Evolutionary conservation across 1,284 basidiomycete species (phyloP).

Genomic region (Ustilago trichophora): DNA sequence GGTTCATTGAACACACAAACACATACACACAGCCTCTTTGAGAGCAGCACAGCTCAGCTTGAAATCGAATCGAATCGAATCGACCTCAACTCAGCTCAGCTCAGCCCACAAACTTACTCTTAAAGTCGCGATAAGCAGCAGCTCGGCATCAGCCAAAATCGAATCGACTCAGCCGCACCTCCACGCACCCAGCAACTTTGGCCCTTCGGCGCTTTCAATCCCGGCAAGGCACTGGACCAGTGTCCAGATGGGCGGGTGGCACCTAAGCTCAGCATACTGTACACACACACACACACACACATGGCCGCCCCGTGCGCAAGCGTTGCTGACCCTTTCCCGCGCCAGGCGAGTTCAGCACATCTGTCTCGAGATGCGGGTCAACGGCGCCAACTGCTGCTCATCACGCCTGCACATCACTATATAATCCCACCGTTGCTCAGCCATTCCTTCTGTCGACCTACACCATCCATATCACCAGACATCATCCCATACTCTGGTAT

Average conservation of each 20-base stretch:
- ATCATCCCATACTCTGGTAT: conserved; percentile 2
- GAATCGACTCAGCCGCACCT: conserved; percentile 14
- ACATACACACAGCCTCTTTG: background rate
- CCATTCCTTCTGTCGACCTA: background rate
- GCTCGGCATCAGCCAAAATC: too few species aligned
- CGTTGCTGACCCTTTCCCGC: background rate
- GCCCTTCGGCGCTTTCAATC: background rate
- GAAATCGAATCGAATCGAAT: too few species aligned
- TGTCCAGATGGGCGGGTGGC: conserved; percentile 12
- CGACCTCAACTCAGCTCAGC: background rate
- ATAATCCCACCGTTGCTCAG: conserved; percentile 25
- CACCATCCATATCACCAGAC: conserved; percentile 15
- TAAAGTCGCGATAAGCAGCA: conserved; percentile 9
- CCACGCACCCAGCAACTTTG: conserved; percentile 1
- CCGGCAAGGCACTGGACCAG: conserved; percentile 11
- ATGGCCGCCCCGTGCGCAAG: conserved; percentile 17
- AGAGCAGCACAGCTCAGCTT: conserved; percentile 3
- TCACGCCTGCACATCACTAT: conserved; percentile 10
- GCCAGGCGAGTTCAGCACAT: too few species aligned
- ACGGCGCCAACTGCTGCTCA: background rate
- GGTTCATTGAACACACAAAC: too few species aligned
- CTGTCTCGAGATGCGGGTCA: conserved; percentile 14
- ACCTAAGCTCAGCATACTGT: conserved; percentile 12
- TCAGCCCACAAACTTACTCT: background rate
- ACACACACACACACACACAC: conserved; percentile 1